phyloP scores from a whole-genome alignment of 73 alveolate genomes.

The Tetrahymena thermophila region DNA sequence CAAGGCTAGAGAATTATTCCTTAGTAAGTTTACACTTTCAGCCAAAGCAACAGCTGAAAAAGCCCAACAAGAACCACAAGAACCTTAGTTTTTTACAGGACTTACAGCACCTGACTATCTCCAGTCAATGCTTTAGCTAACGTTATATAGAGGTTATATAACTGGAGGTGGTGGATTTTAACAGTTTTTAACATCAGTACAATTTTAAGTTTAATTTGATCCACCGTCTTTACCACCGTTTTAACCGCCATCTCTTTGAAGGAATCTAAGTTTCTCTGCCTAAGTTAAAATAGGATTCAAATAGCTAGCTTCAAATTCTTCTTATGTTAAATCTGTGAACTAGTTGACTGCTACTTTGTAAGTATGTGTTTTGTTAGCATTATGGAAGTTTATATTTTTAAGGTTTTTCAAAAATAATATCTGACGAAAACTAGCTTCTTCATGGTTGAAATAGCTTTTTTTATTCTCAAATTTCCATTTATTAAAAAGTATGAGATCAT shows the following conservation, averaged over 20 bases:
- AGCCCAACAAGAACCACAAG: slow-evolving; percentile 89
- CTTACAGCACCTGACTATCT: slow-evolving; percentile 19
- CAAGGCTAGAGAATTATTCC: background rate
- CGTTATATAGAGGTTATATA: background rate
- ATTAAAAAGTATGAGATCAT: background rate
- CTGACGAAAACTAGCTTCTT: background rate
- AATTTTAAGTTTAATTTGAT: background rate
- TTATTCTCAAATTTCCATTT: background rate
- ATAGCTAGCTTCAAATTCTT: slow-evolving; percentile 13
- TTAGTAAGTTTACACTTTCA: slow-evolving; percentile 24
- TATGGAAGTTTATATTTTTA: background rate
- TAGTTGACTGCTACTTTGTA: slow-evolving; percentile 4
- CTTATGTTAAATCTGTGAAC: slow-evolving; percentile 22
- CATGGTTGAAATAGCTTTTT: background rate
- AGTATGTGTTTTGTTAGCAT: slow-evolving; percentile 8
- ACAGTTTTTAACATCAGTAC: background rate
- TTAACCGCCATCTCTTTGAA: background rate
- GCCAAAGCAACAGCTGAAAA: slow-evolving; percentile 60
- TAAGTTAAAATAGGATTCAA: background rate
- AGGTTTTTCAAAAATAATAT: background rate
- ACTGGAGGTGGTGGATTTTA: background rate
- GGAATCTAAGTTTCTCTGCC: background rate
- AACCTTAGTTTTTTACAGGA: slow-evolving; percentile 63
- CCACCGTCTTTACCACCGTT: background rate
- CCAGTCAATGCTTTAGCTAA: slow-evolving; percentile 58